Conservation (phyloP, 768 basidiomycete species). For the Amanita brunnescens region DNA sequence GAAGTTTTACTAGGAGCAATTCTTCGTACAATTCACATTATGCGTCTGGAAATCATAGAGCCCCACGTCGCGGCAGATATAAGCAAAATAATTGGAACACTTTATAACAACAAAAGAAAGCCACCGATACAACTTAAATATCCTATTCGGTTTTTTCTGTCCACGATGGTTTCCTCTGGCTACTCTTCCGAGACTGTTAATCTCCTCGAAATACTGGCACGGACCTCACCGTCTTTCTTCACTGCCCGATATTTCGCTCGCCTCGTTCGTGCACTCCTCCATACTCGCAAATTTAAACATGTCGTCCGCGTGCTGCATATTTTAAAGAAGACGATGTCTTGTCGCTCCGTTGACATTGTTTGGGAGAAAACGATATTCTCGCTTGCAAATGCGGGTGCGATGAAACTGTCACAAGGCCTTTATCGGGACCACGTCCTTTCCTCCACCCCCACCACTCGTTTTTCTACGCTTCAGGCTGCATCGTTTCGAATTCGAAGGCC, state of each 20-base stretch:
- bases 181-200: conserved; percentile 27
- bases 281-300: conserved; percentile 27
- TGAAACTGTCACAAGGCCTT: conserved; percentile 16
- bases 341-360: conserved; percentile 18
- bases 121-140: conserved; percentile 28
- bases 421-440: conserved; percentile 6
- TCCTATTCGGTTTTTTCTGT: conserved; percentile 39
- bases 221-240: conserved; percentile 29
- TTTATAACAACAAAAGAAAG: conserved; percentile 26
- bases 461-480: conserved; percentile 17
- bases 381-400: conserved; percentile 25
- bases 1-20: conserved; percentile 31
- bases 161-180: conserved; percentile 27
- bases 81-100: conserved; percentile 22
- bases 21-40: conserved; percentile 27
- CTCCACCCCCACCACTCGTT: conserved; percentile 15
- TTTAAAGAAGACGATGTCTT: conserved; percentile 12
- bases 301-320: conserved; percentile 25
- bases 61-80: conserved; percentile 23
- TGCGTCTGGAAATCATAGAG: conserved; percentile 22
- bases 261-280: conserved; percentile 32
- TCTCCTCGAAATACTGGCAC: conserved; percentile 32
- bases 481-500: conserved; percentile 18
- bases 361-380: conserved; percentile 22
- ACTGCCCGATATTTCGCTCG: conserved; percentile 27